Percentiles rank a stretch among this genome's conserved stretches.
Evolutionary conservation across 768 basidiomycete species (phyloP).

Genomic region (Rhizopogon vinicolor): DNA sequence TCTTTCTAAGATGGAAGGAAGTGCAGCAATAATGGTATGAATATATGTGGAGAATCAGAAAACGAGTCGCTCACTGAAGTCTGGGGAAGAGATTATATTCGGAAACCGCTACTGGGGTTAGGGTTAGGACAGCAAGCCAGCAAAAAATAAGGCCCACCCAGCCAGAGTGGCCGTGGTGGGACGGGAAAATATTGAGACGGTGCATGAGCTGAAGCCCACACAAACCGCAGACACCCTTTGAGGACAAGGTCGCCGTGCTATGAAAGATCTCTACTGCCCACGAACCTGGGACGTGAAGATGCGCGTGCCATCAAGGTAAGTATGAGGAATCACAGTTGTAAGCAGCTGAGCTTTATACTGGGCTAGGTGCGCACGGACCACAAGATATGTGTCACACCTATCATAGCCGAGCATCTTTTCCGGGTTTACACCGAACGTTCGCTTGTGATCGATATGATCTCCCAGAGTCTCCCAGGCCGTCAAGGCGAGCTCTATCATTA

Average conservation of each 20-base stretch:
- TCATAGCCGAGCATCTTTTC: no score
- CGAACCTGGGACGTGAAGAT: conserved; percentile 51
- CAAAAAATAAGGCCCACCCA: conserved; percentile 38
- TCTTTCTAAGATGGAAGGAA: no score
- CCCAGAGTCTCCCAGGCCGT: not conserved
- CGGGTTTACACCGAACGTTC: no score
- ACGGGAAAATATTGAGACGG: conserved; percentile 77
- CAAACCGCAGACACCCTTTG: conserved; percentile 41
- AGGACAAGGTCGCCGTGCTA: conserved; percentile 54
- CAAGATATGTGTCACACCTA: no score
- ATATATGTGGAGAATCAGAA: no score
- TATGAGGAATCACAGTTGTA: conserved; percentile 26
- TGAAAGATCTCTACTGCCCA: conserved; percentile 49
- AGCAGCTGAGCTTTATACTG: conserved; percentile 7
- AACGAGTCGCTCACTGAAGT: no score
- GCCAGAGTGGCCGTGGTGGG: conserved; percentile 54
- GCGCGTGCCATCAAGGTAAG: conserved; percentile 61
- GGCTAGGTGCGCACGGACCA: not conserved
- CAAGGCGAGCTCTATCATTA: not conserved
- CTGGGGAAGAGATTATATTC: not conserved
- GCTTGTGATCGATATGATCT: not conserved
- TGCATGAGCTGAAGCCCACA: conserved; percentile 68
- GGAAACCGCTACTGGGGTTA: conserved; percentile 15
- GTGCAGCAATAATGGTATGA: no score
- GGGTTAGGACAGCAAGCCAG: conserved; percentile 15